Base-by-base conservation (phyloP, 352 stramenopile species). In the Labyrinthula sp. region DNA sequence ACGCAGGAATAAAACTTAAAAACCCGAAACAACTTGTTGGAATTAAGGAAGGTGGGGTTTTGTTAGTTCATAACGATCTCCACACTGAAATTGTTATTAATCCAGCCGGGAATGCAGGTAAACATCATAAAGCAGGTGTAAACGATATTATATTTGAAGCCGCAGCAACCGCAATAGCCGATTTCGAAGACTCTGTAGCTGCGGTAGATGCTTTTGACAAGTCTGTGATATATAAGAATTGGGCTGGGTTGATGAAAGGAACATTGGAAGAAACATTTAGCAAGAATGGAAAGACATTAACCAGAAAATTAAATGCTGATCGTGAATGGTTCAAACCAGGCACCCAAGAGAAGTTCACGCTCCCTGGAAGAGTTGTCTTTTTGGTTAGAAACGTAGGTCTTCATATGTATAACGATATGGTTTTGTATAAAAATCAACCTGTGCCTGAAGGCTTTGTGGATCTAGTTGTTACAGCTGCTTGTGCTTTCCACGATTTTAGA, bases 151-250 rank as follows among this genome's bases (percentile, higher is more conserved):
- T 65, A 15, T 3, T 65, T 17, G 54, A 64, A 45, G 22, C 45
- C 3, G 56, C 57, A 10, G 17, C 47, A n/a, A 65, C 54, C 20
- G 47, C 54, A 22, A 64, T 64, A 30, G 23, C 31, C 34, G 58
- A 64, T 35, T 55, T 66, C 22, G 58, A 64, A 36, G 58, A 64
- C 45, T 60, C 38, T 3, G 59, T 64, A 23, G 48, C 57, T 14
- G 58, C 58, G 23, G 58, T 64, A 8, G 58, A 64, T 31, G 58
- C 54, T 15, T 41, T 64, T 21, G 58, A 64, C 45, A 64, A 64
- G 35, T 37, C 54, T 6, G 27, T 52, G 24, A 56, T 61, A 9
- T 64, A 64, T 35, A 10, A 12, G 2, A 62, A 63, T 30, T 64
- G 38, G 56, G 24, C 23, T 15, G 47, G 56, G 21, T 30, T 62